Percentiles rank a stretch among this genome's conserved stretches.
phyloP scores from a whole-genome alignment of 305 asterid genomes.

The Fraxinus velutina region DNA sequence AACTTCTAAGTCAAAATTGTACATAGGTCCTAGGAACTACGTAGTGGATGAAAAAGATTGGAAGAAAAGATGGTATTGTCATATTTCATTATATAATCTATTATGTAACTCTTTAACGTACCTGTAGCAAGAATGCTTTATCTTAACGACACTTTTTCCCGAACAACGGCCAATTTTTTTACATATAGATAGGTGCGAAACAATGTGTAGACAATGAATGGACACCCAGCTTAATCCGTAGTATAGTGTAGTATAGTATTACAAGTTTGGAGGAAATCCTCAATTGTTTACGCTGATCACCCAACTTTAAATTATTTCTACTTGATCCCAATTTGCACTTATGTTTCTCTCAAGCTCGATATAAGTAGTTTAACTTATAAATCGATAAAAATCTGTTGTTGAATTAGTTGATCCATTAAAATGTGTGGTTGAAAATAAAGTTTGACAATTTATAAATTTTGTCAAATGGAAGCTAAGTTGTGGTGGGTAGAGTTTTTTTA shows the following conservation, averaged over 20 bases:
- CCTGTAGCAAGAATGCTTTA: background rate
- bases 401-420: background rate
- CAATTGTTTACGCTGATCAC: background rate
- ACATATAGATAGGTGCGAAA: background rate
- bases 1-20: background rate
- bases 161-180: background rate
- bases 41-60: background rate
- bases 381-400: background rate
- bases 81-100: no score
- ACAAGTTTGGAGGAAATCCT: conserved; percentile 15
- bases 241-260: background rate
- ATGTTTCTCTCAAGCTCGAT: background rate
- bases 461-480: background rate
- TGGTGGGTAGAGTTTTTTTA: background rate
- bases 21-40: background rate
- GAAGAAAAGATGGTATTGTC: background rate
- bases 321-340: background rate
- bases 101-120: no score
- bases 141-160: background rate
- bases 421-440: background rate
- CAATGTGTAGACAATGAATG: background rate
- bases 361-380: background rate
- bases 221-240: background rate
- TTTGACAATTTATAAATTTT: background rate
- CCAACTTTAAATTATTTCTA: background rate